Base-by-base conservation (phyloP, 2,329 filamentous ascomycete genomes). In the Monilinia fructicola region DNA sequence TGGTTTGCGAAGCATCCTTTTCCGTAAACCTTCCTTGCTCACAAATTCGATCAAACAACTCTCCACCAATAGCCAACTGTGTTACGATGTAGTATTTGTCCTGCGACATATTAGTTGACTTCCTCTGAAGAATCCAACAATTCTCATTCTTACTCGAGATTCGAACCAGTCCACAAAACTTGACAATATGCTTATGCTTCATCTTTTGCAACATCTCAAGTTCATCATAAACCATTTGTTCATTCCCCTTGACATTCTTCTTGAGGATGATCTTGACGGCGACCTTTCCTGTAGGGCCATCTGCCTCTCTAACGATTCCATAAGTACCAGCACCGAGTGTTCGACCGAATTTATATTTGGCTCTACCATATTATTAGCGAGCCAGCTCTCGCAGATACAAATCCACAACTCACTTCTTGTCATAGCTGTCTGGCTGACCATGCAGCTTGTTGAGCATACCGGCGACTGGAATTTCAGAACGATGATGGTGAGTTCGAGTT, bases 11-110 rank as follows among this genome's bases (percentile, higher is more conserved):
- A 42, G 76, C 76, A 81, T 99, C 95, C 81, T 97, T 98, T 78
- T 99, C 95, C 18, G 95, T 99, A 81, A 98, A 99, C 78, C 92
- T 96, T 74, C 95, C 96, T 79, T 96, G 91, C 76, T 98, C 93
- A 81, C 95, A 99, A 74, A 99, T 99, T 66, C 96, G 90, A 76
- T 99, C 95, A 79, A 99, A 99, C 70, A 99, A 82, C 81, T 99
- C 95, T 78, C 95, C 95, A 72, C 95, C 95, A 0, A 92, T 97
- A 53, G 95, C 95, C 66, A 99, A 84, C 79, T 99, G 90, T 42
- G 95, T 99, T 74, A 99, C 93, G 73, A 99, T 98, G 79, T 99
- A 99, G 82, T 97, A 99, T 83, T 99, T 99, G 83, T 99, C 95
- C 93, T 97, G 74, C 38, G 60, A 38, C 16, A 21, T 48, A 23